These are phyloP conservation scores for Phytophthora pseudosyringae DNA, from an alignment of 352 stramenopile genomes.

Conservation along the genomic window DNA sequence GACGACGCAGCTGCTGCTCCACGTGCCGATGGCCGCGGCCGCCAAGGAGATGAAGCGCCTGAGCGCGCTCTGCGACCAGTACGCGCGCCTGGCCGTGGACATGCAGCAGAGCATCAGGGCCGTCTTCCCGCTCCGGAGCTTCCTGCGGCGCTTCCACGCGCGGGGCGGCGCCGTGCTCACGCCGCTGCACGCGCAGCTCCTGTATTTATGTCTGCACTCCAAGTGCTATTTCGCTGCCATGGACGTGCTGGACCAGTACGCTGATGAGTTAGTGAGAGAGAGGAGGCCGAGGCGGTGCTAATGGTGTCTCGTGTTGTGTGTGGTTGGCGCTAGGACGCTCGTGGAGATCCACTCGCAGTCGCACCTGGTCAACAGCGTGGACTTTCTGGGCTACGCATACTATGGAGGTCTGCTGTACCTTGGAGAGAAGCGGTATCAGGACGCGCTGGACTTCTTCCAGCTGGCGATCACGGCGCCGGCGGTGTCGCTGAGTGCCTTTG, in stretches of 20 bases:
- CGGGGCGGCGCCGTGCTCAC: conserved; percentile 65
- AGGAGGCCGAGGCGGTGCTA: background rate
- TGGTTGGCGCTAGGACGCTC: conserved; percentile 49
- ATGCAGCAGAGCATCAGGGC: conserved; percentile 64
- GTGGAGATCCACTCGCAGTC: conserved; percentile 74
- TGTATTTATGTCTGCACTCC: conserved; percentile 81
- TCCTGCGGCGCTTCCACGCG: conserved; percentile 68
- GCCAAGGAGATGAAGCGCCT: conserved; percentile 69
- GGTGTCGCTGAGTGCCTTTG: conserved; percentile 75
- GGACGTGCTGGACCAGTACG: conserved; percentile 74
- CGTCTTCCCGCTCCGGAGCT: conserved; percentile 72
- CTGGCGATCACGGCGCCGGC: conserved; percentile 78
- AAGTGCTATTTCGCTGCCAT: conserved; percentile 82
- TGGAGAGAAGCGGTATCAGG: conserved; percentile 78
- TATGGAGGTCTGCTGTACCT: conserved; percentile 80
- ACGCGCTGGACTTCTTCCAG: conserved; percentile 77
- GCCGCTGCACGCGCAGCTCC: conserved; percentile 71
- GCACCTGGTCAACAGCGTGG: conserved; percentile 56
- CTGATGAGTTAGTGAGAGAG: background rate
- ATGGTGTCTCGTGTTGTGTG: conserved; percentile 17
- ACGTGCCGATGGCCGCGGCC: conserved; percentile 54
- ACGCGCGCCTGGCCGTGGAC: conserved; percentile 53
- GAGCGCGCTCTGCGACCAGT: conserved; percentile 58
- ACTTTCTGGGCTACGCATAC: conserved; percentile 87
- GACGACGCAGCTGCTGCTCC: conserved; percentile 56